phyloP scores from a whole-genome alignment of 306 rosid species.

The Trifolium repens region DNA sequence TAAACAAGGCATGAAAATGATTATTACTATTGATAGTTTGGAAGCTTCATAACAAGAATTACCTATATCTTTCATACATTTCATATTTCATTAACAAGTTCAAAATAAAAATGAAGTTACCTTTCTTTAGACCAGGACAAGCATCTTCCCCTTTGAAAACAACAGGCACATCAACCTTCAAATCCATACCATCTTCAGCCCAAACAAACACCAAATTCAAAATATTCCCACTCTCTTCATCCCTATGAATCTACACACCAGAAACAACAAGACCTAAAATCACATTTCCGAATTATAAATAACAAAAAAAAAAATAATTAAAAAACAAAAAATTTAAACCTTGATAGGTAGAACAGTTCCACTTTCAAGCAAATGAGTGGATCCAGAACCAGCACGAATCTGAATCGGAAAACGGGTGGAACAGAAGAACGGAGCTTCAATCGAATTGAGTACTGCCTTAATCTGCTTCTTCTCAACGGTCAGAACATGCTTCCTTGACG shows the following conservation, averaged over 20 bases:
- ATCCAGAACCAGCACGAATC: conserved; percentile 96
- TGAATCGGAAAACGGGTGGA: conserved; percentile 84
- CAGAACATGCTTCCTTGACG: conserved; percentile 65
- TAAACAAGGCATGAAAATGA: neutral
- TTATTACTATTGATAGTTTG: neutral
- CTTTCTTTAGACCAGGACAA: conserved; percentile 85
- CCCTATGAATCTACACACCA: conserved; percentile 67
- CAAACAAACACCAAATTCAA: conserved; percentile 89
- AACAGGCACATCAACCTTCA: conserved; percentile 87
- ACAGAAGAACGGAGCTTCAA: conserved; percentile 67
- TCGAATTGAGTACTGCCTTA: conserved; percentile 67
- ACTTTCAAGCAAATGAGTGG: conserved; percentile 72
- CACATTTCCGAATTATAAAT: neutral
- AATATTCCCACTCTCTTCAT: conserved; percentile 68
- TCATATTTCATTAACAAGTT: conserved; percentile 4
- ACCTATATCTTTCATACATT: conserved; percentile 1
- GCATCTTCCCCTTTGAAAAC: conserved; percentile 81
- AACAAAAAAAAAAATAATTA: neutral
- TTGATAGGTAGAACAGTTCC: conserved; percentile 85
- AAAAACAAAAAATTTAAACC: conserved; percentile 43
- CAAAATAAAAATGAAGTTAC: conserved; percentile 44
- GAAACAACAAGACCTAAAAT: conserved; percentile 6
- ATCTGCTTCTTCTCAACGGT: conserved; percentile 88
- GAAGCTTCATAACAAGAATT: no score
- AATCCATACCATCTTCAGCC: conserved; percentile 84